These are phyloP conservation scores for Phytopythium ostracodes DNA, from an alignment of 352 stramenopile genomes.

Conservation along the genomic window DNA sequence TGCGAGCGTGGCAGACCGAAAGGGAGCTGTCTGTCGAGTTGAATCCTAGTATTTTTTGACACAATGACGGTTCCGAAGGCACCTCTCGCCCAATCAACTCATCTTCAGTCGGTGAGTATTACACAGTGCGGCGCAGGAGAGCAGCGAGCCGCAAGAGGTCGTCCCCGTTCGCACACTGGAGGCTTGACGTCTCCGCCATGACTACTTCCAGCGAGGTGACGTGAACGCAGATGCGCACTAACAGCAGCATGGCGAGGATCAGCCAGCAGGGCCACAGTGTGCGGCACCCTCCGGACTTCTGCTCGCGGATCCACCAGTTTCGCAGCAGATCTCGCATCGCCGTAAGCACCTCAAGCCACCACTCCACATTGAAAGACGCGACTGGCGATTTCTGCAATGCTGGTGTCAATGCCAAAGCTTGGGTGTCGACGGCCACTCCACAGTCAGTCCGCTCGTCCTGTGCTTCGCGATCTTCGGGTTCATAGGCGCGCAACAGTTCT, in stretches of 20 bases:
- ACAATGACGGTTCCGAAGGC: background rate
- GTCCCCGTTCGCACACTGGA: background rate
- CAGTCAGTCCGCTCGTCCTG: background rate
- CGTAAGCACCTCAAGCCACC: background rate
- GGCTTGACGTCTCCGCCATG: slow-evolving; percentile 1
- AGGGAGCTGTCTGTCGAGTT: background rate
- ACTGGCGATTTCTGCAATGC: background rate
- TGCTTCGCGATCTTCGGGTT: background rate
- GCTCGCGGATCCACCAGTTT: background rate
- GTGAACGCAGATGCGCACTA: slow-evolving; percentile 4
- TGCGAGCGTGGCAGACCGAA: no score
- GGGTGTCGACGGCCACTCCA: background rate
- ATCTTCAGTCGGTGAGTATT: background rate
- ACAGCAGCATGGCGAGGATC: background rate
- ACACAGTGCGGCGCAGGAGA: background rate
- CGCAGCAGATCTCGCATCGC: background rate
- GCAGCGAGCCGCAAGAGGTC: background rate
- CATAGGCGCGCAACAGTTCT: background rate
- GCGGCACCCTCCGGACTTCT: background rate
- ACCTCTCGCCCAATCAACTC: background rate
- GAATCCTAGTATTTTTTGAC: background rate
- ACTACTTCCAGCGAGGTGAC: background rate
- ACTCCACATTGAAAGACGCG: background rate
- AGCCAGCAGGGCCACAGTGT: slow-evolving; percentile 3
- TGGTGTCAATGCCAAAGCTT: background rate